phyloP scores from a whole-genome alignment of 108 stramenopile genomes.

The Cyclotella baltica region DNA sequence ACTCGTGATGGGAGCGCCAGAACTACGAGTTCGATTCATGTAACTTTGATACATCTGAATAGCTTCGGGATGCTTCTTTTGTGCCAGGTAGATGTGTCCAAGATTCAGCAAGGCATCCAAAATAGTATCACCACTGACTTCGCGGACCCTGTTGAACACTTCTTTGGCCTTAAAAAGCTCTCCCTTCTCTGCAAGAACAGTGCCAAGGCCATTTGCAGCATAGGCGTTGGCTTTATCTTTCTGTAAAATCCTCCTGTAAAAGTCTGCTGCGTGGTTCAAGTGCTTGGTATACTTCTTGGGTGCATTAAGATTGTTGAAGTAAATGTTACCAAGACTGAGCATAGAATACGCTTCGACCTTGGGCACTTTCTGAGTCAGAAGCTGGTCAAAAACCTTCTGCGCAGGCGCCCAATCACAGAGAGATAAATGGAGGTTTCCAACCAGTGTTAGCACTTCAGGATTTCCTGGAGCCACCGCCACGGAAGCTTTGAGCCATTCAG shows the following conservation, averaged over 20 bases:
- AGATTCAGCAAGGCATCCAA: slow-evolving; percentile 85
- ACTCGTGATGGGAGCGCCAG: slow-evolving; percentile 72
- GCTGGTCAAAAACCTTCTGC: slow-evolving; percentile 84
- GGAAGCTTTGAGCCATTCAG: slow-evolving; percentile 88
- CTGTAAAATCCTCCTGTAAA: slow-evolving; percentile 73
- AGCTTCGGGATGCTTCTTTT: slow-evolving; percentile 87
- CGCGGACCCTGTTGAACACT: slow-evolving; percentile 86
- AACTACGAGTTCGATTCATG: slow-evolving; percentile 73
- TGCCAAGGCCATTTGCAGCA: slow-evolving; percentile 89
- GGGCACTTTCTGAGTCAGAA: slow-evolving; percentile 77
- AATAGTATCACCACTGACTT: slow-evolving; percentile 86
- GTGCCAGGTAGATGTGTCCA: slow-evolving; percentile 87
- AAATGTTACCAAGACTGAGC: slow-evolving; percentile 88
- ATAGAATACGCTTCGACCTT: slow-evolving; percentile 87
- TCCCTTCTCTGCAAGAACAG: slow-evolving; percentile 88
- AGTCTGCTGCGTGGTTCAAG: slow-evolving; percentile 81
- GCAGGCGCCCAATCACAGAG: slow-evolving; percentile 88
- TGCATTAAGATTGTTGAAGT: slow-evolving; percentile 82
- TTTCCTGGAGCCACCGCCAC: slow-evolving; percentile 84
- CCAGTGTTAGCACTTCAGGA: slow-evolving; percentile 85
- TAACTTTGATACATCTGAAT: slow-evolving; percentile 91
- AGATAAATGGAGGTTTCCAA: slow-evolving; percentile 90
- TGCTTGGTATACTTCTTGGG: slow-evolving; percentile 78
- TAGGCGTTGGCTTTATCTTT: slow-evolving; percentile 92
- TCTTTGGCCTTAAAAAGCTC: slow-evolving; percentile 88